Evolutionary conservation across 2,329 filamentous ascomycete genomes (phyloP), one percentile per base, ranked within the genome.

Genomic region (Verruconis gallopava): DNA sequence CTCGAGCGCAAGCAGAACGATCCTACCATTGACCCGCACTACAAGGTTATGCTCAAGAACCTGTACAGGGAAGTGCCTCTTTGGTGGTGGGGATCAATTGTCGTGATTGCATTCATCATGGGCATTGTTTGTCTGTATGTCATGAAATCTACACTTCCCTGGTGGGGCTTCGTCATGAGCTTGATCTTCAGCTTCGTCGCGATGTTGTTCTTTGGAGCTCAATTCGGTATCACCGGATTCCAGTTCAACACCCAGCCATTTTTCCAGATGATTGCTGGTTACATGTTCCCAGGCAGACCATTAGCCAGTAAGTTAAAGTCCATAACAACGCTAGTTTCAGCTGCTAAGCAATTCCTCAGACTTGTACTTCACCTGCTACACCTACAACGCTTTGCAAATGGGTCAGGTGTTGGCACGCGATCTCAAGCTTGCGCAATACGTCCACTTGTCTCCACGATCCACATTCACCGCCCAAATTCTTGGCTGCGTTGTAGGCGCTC

Each of bases 401-500:
- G 51, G 51, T 4, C 34, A 42, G 35, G 35, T 38, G 14, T 32
- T 51, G 3, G 37, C 39, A 3, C 35, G 40, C 9, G 55, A 58
- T 44, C 53, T 65, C 15, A 64, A 64, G 46, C 48, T 64, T 1
- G 60, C 51, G 1, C 61, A 64, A 44, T 62, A 62, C 35, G 53
- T 50, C 4, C 59, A 65, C 39, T 50, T 64, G 4, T 52, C 55
- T 1, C 64, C 61, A 12, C 57, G 64, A 15, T 54, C 57, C 39
- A 69, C 66, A 42, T 67, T 67, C 42, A 44, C 53, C n/a, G 57
- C 61, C 3, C 67, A 65, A 41, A 54, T 66, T 12, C 46, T 61
- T 5, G 63, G 63, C 2, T 40, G 19, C 14, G 17, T 61, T 1
- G 46, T 64, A 21, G 62, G 62, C 2, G 58, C 60, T 4, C 47